Evolutionary conservation across 108 stramenopile species (phyloP).

Genomic region (Bacterosira constricta): DNA sequence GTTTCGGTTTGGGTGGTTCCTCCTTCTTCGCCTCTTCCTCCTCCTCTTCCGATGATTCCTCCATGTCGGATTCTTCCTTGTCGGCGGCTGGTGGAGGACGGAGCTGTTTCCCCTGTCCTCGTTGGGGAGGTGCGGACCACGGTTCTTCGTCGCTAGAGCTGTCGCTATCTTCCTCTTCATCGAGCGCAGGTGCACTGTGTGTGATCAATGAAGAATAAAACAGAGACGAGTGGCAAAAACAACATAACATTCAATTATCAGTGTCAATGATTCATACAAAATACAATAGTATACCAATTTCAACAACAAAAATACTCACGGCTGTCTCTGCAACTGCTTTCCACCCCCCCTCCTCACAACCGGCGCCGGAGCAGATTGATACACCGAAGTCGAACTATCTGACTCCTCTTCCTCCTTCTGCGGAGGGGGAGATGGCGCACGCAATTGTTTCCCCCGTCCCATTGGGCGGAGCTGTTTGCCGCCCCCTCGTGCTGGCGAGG

Average conservation of each 20-base stretch:
- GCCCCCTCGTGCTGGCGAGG: slow-evolving; percentile 50
- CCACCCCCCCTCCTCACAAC: slow-evolving; percentile 62
- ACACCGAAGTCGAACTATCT: slow-evolving; percentile 28
- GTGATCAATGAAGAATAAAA: too few species aligned
- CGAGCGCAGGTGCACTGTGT: not conserved
- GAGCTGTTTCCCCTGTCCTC: slow-evolving; percentile 62
- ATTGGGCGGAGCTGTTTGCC: slow-evolving; percentile 75
- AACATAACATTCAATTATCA: not conserved
- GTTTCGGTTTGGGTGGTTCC: too few species aligned
- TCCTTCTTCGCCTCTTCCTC: slow-evolving; percentile 60
- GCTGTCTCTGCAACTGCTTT: slow-evolving; percentile 56
- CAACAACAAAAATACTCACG: not conserved
- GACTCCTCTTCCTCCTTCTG: slow-evolving; percentile 54
- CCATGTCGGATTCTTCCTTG: slow-evolving; percentile 40
- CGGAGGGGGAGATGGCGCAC: slow-evolving; percentile 34
- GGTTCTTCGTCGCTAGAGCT: slow-evolving; percentile 56
- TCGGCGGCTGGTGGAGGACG: slow-evolving; percentile 48
- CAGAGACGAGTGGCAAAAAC: too few species aligned
- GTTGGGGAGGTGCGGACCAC: slow-evolving; percentile 28
- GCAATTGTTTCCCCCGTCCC: slow-evolving; percentile 74
- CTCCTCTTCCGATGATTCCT: slow-evolving; percentile 46
- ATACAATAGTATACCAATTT: not conserved
- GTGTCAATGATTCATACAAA: not conserved
- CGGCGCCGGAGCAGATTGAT: slow-evolving; percentile 17
- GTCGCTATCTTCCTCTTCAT: slow-evolving; percentile 57